phyloP scores from a whole-genome alignment of 202 grass and related monocot genomes.

The Setaria viridis region DNA sequence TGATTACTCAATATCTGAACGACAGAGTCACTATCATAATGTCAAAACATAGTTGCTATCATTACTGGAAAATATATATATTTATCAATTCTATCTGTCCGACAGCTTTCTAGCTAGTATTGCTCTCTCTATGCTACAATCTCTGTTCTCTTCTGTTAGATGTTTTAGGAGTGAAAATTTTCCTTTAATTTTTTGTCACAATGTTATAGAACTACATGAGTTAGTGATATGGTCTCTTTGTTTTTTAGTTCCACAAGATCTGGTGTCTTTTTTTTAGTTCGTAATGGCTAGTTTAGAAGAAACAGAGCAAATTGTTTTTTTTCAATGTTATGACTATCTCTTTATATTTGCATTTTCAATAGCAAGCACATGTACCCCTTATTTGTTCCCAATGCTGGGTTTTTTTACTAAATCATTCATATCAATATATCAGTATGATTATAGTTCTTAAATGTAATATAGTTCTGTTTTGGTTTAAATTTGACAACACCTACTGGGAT shows the following conservation, averaged over 20 bases:
- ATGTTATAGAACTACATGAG: not conserved
- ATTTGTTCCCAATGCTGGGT: not conserved
- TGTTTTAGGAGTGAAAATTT: not conserved
- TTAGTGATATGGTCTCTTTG: too few relatives aligned
- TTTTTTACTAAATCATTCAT: constrained; percentile 7
- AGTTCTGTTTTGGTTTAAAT: constrained; percentile 31
- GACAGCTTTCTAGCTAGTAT: constrained; percentile 8
- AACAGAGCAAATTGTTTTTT: not conserved
- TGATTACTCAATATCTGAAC: constrained; percentile 34
- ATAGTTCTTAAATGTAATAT: constrained; percentile 21
- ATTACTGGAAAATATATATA: constrained; percentile 18
- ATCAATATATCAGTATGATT: constrained; percentile 10
- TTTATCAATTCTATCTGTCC: constrained; percentile 36
- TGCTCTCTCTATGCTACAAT: not conserved
- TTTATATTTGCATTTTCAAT: constrained; percentile 23
- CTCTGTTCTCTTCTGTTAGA: not conserved
- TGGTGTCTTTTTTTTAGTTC: not conserved
- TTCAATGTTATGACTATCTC: not conserved
- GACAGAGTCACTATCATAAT: constrained; percentile 37
- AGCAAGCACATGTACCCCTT: constrained; percentile 45
- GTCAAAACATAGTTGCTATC: constrained; percentile 36
- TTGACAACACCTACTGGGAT: not conserved
- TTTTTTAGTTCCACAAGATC: too few relatives aligned
- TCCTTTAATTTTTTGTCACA: not conserved
- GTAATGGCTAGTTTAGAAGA: constrained; percentile 3